Base-by-base conservation (phyloP, 2,329 filamentous ascomycete species). In the Fusarium pilosicola region DNA sequence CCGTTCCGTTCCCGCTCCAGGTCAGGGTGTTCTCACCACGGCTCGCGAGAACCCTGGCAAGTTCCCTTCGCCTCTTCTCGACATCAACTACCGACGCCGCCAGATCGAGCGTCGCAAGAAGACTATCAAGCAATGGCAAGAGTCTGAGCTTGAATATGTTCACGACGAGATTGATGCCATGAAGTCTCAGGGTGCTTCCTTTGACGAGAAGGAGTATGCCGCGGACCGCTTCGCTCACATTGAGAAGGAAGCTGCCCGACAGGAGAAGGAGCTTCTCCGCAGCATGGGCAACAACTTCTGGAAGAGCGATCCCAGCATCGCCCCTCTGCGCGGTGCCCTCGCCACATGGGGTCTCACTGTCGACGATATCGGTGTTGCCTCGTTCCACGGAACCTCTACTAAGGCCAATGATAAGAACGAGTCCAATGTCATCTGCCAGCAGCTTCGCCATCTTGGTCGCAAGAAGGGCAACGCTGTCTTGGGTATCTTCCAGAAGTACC, bases 391-490 rank as follows among this genome's bases (percentile, higher is more conserved):
- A 79, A 99, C 96, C 45, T 98, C 96, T 2, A 99, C 96, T 75
- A 95, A 97, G 81, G 96, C 96, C 77, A 99, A 99, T 84, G 96
- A 99, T 88, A 98, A 98, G 92, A 99, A 99, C 85, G 96, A 99
- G 84, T 98, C 96, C 24, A 95, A 95, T 61, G 96, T 98, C 80
- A 93, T 99, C 78, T 98, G 96, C 88, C 91, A 98, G 83, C 97
- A 99, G 85, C 91, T 99, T 84, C 92, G 92, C 78, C 97, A 99
- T 81, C 92, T 99, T 60, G 96, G 96, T 75, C 94, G 96, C 78
- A 93, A 92, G 85, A 98, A 98, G 91, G 96, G 97, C 80, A 99
- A 99, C 80, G 95, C 96, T 38, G 88, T 99, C 20, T 85, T 98
- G 74, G 96, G 95, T 87, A 95, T 99, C 82, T 99, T 98, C 93